Evolutionary conservation across 2,329 filamentous ascomycete species (phyloP).

Genomic region (Mariannaea elegans): DNA sequence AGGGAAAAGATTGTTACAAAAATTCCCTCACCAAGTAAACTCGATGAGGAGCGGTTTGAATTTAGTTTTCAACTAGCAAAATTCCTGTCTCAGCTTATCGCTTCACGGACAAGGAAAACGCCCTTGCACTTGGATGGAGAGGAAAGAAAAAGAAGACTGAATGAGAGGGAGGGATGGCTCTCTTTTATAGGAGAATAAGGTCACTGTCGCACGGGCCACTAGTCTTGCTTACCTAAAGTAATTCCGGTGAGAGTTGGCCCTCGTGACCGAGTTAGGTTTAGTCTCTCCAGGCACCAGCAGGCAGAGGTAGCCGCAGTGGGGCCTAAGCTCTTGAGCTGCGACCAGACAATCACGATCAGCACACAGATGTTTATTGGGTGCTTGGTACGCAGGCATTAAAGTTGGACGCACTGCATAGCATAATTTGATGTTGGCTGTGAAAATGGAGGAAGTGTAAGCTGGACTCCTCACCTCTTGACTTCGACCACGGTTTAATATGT

Average conservation of each 20-base stretch:
- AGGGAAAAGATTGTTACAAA: conserved; percentile 63
- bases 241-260: conserved; percentile 26
- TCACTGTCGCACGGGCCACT: conserved; percentile 31
- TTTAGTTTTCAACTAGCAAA: conserved; percentile 91
- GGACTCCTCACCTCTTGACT: too few species aligned
- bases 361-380: background rate
- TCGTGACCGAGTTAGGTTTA: conserved; percentile 10
- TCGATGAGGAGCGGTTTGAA: conserved; percentile 74
- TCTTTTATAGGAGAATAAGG: conserved; percentile 46
- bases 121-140: conserved; percentile 72
- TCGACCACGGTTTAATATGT: too few species aligned
- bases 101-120: conserved; percentile 69
- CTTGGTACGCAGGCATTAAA: background rate
- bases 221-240: conserved; percentile 31
- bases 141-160: conserved; percentile 53
- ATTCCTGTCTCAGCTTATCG: conserved; percentile 80
- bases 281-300: conserved; percentile 34
- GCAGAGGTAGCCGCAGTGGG: conserved; percentile 27
- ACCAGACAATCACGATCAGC: background rate
- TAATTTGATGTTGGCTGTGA: background rate
- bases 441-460: background rate
- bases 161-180: conserved; percentile 33
- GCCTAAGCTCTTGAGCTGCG: background rate
- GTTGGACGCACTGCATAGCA: background rate
- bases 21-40: conserved; percentile 75